Evolutionary conservation across 208 protist genomes (phyloP), one percentile per base, ranked within the genome.

Genomic region (Leishmania major): DNA sequence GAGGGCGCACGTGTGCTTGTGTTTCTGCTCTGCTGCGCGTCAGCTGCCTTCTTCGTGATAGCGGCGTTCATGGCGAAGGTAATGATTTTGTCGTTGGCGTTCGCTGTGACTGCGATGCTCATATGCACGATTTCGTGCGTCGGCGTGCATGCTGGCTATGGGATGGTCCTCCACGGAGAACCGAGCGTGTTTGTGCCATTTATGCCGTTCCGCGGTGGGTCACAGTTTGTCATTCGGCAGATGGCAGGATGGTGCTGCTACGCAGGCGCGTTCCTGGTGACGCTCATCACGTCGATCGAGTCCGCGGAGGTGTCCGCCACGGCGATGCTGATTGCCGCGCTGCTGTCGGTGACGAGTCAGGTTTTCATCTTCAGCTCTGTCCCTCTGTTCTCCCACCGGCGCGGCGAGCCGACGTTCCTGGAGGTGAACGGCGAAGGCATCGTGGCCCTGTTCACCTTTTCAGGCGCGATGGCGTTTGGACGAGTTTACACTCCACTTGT

Each of bases 181-280:
- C 86, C 79, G 49, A 83, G 87, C 70, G 67, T 37, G 22, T 97
- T 91, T 80, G 77, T 81, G 40, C 80, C 87, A 37, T 95, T 95
- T 71, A 95, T 96, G 91, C 94, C 92, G 25, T 97, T 97, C 87
- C 81, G 86, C 64, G 94, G 94, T 43, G 94, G 92, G 4, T 72
- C 87, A 57, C 81, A 84, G 17, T 97, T 93, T 77, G 84, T 95
- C 57, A 74, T 85, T 7, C 82, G 89, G 51, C 94, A 97, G 80
- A 87, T 91, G 47, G 79, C 81, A 0, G 94, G 91, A 47, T 95
- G 94, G 92, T 73, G 77, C 57, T 90, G 87, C 84, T 97, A 90
- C 76, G 37, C 91, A 8, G 76, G 43, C 45, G 78, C 79, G 22
- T 82, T 95, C 47, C 79, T 97, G 22, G 70, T 96, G 35, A 94